phyloP scores from a whole-genome alignment of 148 eudicot species.

The Silene uniflora region DNA sequence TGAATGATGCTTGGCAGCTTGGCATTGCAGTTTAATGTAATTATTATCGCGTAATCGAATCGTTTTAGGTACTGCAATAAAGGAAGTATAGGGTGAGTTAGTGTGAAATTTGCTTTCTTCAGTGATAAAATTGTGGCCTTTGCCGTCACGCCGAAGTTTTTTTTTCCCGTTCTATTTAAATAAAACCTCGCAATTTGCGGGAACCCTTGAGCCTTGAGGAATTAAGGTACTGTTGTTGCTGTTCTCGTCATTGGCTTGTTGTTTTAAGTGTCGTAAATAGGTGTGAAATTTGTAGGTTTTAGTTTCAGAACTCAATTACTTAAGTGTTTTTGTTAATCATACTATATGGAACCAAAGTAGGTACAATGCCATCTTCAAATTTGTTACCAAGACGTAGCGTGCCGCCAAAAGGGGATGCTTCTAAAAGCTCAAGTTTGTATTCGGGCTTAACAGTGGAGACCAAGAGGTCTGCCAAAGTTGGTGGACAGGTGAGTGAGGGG shows the following conservation, averaged over 20 bases:
- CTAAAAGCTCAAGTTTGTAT: constrained; percentile 27
- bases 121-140: neutral
- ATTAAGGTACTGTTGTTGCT: no score
- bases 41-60: neutral
- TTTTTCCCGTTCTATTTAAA: neutral
- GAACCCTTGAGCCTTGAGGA: no score
- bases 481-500: constrained; percentile 15
- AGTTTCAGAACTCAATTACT: no score
- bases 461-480: constrained; percentile 9
- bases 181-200: no score
- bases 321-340: no score
- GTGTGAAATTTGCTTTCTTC: neutral
- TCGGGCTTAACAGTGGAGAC: constrained; percentile 28
- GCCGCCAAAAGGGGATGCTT: constrained; percentile 44
- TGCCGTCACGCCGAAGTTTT: neutral
- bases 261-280: no score
- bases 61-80: no score
- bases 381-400: constrained; percentile 63
- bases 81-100: neutral
- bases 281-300: no score
- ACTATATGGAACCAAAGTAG: constrained; percentile 26
- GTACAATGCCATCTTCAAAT: constrained; percentile 50
- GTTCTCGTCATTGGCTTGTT: no score
- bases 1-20: neutral
- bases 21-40: neutral